phyloP scores from a whole-genome alignment of 2,329 filamentous ascomycete species.

The Fonsecaea pugnacius region DNA sequence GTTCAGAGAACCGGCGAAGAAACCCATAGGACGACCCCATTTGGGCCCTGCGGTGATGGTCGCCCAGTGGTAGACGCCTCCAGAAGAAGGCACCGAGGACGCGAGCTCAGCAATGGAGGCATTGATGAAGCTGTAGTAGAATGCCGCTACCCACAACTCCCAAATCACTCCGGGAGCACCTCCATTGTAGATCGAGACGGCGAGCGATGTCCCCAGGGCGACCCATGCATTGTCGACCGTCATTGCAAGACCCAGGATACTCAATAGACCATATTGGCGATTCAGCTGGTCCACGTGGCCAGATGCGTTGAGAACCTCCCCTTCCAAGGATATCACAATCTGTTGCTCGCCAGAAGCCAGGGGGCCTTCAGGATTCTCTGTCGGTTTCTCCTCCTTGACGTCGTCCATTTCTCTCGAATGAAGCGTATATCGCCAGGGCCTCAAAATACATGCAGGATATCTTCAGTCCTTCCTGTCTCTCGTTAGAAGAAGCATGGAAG shows the following conservation, averaged over 20 bases:
- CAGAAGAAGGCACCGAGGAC: constrained; percentile 64
- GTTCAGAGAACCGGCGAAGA: constrained; percentile 53
- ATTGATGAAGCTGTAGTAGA: constrained; percentile 63
- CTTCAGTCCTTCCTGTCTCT: not conserved
- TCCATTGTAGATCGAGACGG: constrained; percentile 53
- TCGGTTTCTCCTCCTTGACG: constrained; percentile 2
- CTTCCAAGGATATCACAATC: constrained; percentile 11
- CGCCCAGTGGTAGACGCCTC: constrained; percentile 66
- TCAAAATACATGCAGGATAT: not conserved
- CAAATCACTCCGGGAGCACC: constrained; percentile 65
- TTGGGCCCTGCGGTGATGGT: constrained; percentile 60
- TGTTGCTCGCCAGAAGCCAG: constrained; percentile 9
- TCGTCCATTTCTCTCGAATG: constrained; percentile 4
- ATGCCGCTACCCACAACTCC: constrained; percentile 44
- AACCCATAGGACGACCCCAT: constrained; percentile 58
- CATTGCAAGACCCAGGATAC: constrained; percentile 54
- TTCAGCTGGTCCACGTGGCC: constrained; percentile 66
- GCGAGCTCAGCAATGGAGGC: constrained; percentile 65
- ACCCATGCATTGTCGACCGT: constrained; percentile 70
- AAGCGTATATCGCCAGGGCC: not conserved
- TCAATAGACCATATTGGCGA: constrained; percentile 62
- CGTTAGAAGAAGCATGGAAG: not conserved
- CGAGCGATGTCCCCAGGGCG: constrained; percentile 62
- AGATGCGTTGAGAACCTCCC: constrained; percentile 59
- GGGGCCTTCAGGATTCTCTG: not conserved